Evolutionary conservation across 805 yeast species (phyloP), one percentile per base, ranked within the genome.

Genomic region (Komagataella mondaviorum): DNA sequence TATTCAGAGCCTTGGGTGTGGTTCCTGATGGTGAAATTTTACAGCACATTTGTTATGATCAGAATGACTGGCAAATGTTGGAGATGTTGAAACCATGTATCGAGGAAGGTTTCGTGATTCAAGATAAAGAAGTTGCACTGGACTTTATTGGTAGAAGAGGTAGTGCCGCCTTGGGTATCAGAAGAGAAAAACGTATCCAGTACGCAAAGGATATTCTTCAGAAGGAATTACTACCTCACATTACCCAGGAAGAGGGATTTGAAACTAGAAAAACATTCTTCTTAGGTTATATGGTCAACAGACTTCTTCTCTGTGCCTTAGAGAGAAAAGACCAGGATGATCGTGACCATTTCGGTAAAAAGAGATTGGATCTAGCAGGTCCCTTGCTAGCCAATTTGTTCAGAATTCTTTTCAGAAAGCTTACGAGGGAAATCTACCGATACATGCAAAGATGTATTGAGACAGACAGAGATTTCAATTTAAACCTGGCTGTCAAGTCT

Each of bases 401-500:
- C 83, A 80, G 98, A 69, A 83, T 91, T 63, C 75, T 93, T 55
- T 93, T 93, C 77, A 86, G 88, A 71, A 93, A 93, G 67, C 77
- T 93, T 59, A 88, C 98, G n/a, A 83, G 87, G 61, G 99, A 93
- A 67, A 93, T 93, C 63, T 90, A 88, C 75, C 83, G 96, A 70
- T 91, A 90, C 69, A 91, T 93, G 99, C 98, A 91, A 70, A 86
- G 96, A 73, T 93, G 99, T 66, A 96, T 93, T 53, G 99, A 93
- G 71, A 89, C 93, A 60, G 95, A 95, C 68, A 88, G 88, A 68
- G 99, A 91, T 67, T 93, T 93, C 76, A 91, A 91, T 66, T 78
- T 93, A 72, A 89, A 95, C 51, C 78, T 93, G 63, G 99, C 99
- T 45, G 97, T 93, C 58, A 91, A 93, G 72, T 88, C 97, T 16